phyloP scores from a whole-genome alignment of 1,284 basidiomycete species.

The Moniliella sp. region DNA sequence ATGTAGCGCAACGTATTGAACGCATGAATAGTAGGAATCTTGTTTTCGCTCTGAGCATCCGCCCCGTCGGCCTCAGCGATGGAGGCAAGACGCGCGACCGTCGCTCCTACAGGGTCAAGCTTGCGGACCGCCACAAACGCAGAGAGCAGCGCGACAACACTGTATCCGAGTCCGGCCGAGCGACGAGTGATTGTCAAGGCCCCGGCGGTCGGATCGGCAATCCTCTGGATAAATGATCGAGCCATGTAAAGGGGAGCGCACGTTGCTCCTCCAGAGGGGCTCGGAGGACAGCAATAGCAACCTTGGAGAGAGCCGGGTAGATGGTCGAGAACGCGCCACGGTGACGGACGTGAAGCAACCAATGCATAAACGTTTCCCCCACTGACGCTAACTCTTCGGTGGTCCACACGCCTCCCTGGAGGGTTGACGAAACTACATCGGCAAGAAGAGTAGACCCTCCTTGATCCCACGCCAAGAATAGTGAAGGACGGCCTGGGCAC shows the following conservation, averaged over 20 bases:
- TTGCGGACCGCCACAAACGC: conserved; percentile 9
- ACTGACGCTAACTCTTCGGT: conserved; percentile 11
- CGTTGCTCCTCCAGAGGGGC: conserved; percentile 11
- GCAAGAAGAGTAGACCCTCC: conserved; percentile 29
- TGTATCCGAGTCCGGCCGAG: conserved; percentile 32
- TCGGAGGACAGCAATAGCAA: conserved; percentile 17
- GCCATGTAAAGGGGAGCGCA: conserved; percentile 22
- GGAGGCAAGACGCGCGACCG: conserved; percentile 8
- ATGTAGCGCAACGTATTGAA: conserved; percentile 31
- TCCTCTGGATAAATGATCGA: conserved; percentile 13
- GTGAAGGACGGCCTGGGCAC: conserved; percentile 30
- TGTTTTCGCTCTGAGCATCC: background rate
- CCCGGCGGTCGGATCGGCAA: conserved; percentile 9
- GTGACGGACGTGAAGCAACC: conserved; percentile 32
- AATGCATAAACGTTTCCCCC: conserved; percentile 29
- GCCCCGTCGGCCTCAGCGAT: conserved; percentile 3
- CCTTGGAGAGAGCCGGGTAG: conserved; percentile 26
- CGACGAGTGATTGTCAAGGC: conserved; percentile 33
- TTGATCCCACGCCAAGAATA: conserved; percentile 35
- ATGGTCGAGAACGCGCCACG: conserved; percentile 34
- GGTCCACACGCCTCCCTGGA: conserved; percentile 5
- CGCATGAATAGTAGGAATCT: conserved; percentile 13
- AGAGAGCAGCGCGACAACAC: conserved; percentile 30
- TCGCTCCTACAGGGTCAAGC: too few species aligned
- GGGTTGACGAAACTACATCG: too few species aligned